phyloP scores from a whole-genome alignment of 73 alveolate genomes.

The Paramecium octaurelia region DNA sequence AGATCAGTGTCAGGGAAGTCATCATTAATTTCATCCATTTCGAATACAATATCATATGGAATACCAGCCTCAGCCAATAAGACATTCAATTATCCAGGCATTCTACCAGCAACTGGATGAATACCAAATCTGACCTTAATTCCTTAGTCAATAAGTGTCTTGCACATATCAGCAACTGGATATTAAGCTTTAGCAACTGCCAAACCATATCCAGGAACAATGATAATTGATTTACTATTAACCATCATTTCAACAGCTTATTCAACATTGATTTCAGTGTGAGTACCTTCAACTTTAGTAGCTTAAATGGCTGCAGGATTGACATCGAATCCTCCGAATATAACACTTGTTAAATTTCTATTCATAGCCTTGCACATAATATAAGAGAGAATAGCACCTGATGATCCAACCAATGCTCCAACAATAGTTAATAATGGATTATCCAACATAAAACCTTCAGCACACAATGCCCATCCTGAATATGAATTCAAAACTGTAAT shows the following conservation, averaged over 20 bases:
- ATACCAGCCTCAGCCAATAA: slow-evolving; percentile 85
- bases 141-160: slow-evolving; percentile 45
- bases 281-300: slow-evolving; percentile 40
- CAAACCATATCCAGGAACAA: slow-evolving; percentile 88
- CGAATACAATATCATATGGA: slow-evolving; percentile 79
- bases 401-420: slow-evolving; percentile 83
- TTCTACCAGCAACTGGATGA: slow-evolving; percentile 90
- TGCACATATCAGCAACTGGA: slow-evolving; percentile 61
- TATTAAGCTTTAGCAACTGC: slow-evolving; percentile 82
- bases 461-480: slow-evolving; percentile 81
- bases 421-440: slow-evolving; percentile 72
- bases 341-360: slow-evolving; percentile 66
- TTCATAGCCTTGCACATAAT: slow-evolving; percentile 90
- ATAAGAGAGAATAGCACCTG: slow-evolving; percentile 84
- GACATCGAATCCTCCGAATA: slow-evolving; percentile 69
- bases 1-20: slow-evolving; percentile 78
- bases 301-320: not conserved
- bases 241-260: slow-evolving; percentile 57
- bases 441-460: slow-evolving; percentile 79
- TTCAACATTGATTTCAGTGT: slow-evolving; percentile 60
- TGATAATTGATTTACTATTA: slow-evolving; percentile 61
- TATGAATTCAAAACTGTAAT: slow-evolving; percentile 79
- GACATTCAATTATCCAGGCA: slow-evolving; percentile 89
- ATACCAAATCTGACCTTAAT: slow-evolving; percentile 75
- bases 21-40: slow-evolving; percentile 84